Conservation (phyloP, 148 eudicot species). For the Nepenthes mirabilis region DNA sequence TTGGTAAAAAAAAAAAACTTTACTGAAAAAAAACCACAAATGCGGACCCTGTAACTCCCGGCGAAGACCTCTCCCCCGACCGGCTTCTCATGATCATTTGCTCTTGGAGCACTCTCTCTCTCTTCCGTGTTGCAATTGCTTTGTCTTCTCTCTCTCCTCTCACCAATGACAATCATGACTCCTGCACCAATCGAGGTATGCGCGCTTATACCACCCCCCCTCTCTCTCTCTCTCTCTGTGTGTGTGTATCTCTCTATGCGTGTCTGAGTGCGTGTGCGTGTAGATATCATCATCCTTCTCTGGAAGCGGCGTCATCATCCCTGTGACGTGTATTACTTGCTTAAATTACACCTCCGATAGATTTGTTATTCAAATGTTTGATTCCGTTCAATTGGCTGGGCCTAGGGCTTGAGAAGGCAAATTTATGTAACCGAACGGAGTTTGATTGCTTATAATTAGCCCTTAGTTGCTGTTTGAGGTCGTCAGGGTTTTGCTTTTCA, state of each 20-base stretch:
- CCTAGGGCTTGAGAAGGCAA: slow-evolving; percentile 7
- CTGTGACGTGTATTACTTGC: neutral
- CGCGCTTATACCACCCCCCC: neutral
- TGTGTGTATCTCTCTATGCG: neutral
- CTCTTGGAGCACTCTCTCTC: too few species aligned
- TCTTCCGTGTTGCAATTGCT: too few species aligned
- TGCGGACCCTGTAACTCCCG: too few species aligned
- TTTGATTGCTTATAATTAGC: slow-evolving; percentile 9
- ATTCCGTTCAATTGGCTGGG: slow-evolving; percentile 3
- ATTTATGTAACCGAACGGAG: slow-evolving; percentile 5
- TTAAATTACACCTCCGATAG: neutral
- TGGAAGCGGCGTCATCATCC: too few species aligned
- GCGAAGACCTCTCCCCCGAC: too few species aligned
- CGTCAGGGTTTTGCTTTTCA: slow-evolving; percentile 10
- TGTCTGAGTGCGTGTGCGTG: neutral
- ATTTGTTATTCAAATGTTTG: neutral
- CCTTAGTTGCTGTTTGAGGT: neutral
- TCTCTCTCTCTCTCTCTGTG: neutral
- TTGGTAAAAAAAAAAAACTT: too few species aligned
- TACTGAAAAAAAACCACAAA: too few species aligned
- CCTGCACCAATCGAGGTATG: slow-evolving; percentile 52
- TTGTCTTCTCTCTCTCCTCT: too few species aligned
- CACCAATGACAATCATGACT: slow-evolving; percentile 46
- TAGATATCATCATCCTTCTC: neutral
- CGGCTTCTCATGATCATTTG: too few species aligned